Percentiles rank a stretch among this genome's conserved stretches.
Evolutionary conservation across 306 rosid species (phyloP).

Genomic region (Vicia sativa): DNA sequence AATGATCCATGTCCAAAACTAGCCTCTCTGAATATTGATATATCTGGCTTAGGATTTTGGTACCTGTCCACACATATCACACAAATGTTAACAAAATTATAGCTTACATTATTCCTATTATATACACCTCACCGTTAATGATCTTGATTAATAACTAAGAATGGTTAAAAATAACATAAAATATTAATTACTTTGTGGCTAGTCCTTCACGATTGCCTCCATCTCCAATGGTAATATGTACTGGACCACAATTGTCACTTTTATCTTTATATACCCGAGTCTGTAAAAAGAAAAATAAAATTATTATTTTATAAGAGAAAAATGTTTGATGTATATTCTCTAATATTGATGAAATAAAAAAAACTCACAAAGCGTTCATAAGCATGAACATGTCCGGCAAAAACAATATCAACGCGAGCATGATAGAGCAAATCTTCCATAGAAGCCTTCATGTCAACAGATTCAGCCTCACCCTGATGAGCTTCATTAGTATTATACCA

Average conservation of each 20-base stretch:
- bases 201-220: conserved; percentile 99
- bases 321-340: neutral
- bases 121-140: neutral
- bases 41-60: conserved; percentile 61
- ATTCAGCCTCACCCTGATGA: conserved; percentile 69
- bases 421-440: conserved; percentile 72
- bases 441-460: conserved; percentile 59
- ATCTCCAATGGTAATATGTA: conserved; percentile 80
- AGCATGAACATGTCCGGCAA: conserved; percentile 86
- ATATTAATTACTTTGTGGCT: conserved; percentile 52
- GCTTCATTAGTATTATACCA: conserved; percentile 84
- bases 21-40: conserved; percentile 73
- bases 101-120: neutral
- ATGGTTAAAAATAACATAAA: neutral
- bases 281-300: conserved; percentile 36
- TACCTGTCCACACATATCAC: conserved; percentile 39
- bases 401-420: conserved; percentile 75
- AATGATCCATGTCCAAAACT: conserved; percentile 85
- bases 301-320: neutral
- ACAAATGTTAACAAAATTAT: neutral
- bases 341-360: neutral
- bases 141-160: neutral
- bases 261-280: conserved; percentile 69
- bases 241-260: conserved; percentile 65
- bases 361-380: conserved; percentile 85